Conservation (phyloP, 495 filamentous ascomycete species). For the Saxophila tyrrhenica region DNA sequence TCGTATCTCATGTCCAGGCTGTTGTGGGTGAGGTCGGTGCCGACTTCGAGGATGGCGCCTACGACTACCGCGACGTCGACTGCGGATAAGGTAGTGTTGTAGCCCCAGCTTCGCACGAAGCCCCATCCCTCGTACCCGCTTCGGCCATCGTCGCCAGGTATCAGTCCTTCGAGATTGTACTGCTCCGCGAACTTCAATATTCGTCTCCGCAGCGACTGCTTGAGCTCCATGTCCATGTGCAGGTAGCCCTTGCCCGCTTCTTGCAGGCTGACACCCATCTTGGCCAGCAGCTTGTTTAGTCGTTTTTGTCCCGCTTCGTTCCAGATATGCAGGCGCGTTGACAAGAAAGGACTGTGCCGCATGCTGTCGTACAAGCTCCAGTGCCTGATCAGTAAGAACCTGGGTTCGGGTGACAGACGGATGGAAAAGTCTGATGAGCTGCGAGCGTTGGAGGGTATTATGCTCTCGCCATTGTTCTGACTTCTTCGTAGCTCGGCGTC, state of each 20-base stretch:
- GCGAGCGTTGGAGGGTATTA: conserved; percentile 73
- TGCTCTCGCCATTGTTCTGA: conserved; percentile 38
- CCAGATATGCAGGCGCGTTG: conserved; percentile 86
- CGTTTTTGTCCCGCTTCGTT: conserved; percentile 78
- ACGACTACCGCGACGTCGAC: conserved; percentile 84
- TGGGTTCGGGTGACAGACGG: conserved; percentile 84
- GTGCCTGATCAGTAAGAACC: conserved; percentile 84
- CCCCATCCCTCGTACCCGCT: conserved; percentile 78
- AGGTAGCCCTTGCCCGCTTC: conserved; percentile 94
- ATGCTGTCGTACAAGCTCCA: conserved; percentile 98
- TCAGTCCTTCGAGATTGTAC: conserved; percentile 86
- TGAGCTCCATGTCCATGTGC: conserved; percentile 97
- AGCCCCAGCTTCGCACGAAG: conserved; percentile 95
- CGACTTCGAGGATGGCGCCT: conserved; percentile 85
- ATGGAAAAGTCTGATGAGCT: conserved; percentile 88
- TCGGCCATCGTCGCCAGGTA: conserved; percentile 49
- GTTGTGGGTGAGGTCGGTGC: conserved; percentile 29
- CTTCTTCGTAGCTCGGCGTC: conserved; percentile 37
- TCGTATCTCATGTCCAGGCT: conserved; percentile 11
- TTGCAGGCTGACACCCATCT: conserved; percentile 90
- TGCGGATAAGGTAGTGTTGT: conserved; percentile 86
- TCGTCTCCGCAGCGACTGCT: conserved; percentile 73
- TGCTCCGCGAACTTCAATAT: conserved; percentile 79
- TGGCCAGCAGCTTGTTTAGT: conserved; percentile 89
- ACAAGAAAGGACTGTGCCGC: conserved; percentile 94